phyloP scores from a whole-genome alignment of 345 rosid genomes.

The Cochlearia excelsa region DNA sequence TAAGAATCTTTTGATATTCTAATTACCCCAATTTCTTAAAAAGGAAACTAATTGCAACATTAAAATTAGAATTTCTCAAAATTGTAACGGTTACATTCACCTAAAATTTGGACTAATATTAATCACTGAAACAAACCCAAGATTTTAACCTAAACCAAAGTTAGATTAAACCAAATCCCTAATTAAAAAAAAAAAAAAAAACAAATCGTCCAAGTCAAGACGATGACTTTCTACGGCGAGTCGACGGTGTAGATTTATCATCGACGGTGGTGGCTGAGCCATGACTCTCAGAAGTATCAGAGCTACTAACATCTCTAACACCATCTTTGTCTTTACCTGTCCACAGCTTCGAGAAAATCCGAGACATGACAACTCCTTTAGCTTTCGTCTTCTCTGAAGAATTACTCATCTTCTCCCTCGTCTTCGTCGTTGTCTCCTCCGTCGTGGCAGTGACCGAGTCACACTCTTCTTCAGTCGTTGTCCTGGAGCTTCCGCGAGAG shows the following conservation, averaged over 20 bases:
- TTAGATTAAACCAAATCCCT: slow-evolving; percentile 20
- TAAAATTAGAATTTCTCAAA: slow-evolving; percentile 25
- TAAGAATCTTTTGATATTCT: neutral
- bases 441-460: slow-evolving; percentile 49
- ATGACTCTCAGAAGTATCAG: slow-evolving; percentile 67
- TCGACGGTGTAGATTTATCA: slow-evolving; percentile 70
- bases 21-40: neutral
- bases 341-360: slow-evolving; percentile 61
- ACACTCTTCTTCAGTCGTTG: slow-evolving; percentile 92
- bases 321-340: slow-evolving; percentile 55
- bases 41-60: neutral
- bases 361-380: slow-evolving; percentile 59
- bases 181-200: neutral
- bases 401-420: slow-evolving; percentile 34
- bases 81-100: slow-evolving; percentile 23
- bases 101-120: too few relatives aligned
- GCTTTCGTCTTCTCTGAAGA: slow-evolving; percentile 40
- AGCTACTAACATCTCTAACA: slow-evolving; percentile 52
- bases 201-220: slow-evolving; percentile 17
- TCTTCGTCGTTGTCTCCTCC: slow-evolving; percentile 39
- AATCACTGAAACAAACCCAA: neutral
- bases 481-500: slow-evolving; percentile 82
- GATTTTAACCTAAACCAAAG: slow-evolving; percentile 15
- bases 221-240: slow-evolving; percentile 47
- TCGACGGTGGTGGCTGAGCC: slow-evolving; percentile 69